These are phyloP conservation scores for Capronia coronata DNA, from an alignment of 2,329 filamentous ascomycete species.

Conservation along the genomic window DNA sequence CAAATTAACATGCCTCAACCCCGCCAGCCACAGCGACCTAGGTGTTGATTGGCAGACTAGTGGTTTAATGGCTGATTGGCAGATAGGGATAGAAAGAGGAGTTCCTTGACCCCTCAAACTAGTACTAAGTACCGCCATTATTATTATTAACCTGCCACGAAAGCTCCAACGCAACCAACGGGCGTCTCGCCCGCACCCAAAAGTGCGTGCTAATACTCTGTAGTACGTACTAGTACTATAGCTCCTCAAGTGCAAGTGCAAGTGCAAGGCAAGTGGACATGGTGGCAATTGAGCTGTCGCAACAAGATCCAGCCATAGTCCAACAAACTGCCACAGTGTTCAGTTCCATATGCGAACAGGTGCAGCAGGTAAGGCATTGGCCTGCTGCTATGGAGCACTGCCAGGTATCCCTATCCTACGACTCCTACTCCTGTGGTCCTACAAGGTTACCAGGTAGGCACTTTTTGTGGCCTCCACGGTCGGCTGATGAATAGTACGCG, in stretches of 20 bases:
- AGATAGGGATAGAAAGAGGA: background rate
- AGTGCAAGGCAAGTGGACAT: too few relatives aligned
- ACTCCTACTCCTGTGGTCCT: too few relatives aligned
- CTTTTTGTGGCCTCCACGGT: background rate
- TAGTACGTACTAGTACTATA: too few relatives aligned
- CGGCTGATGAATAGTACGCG: constrained; percentile 6
- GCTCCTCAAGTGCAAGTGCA: too few relatives aligned
- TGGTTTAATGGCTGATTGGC: background rate
- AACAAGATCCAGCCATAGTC: too few relatives aligned
- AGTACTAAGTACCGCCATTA: too few relatives aligned
- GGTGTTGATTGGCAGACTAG: background rate
- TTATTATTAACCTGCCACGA: background rate
- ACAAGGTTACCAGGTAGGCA: too few relatives aligned
- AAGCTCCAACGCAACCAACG: background rate
- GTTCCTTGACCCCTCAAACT: too few relatives aligned
- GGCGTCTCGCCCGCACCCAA: background rate
- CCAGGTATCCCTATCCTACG: too few relatives aligned
- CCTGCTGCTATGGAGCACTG: too few relatives aligned
- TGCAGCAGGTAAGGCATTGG: constrained; percentile 7
- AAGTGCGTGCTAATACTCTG: too few relatives aligned
- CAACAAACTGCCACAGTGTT: background rate
- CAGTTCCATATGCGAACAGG: constrained; percentile 8
- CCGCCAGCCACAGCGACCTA: background rate
- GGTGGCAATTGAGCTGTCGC: too few relatives aligned
- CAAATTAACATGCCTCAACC: background rate